Evolutionary conservation across 805 yeast genomes (phyloP).

Genomic region (Scheffersomyces lignosus): DNA sequence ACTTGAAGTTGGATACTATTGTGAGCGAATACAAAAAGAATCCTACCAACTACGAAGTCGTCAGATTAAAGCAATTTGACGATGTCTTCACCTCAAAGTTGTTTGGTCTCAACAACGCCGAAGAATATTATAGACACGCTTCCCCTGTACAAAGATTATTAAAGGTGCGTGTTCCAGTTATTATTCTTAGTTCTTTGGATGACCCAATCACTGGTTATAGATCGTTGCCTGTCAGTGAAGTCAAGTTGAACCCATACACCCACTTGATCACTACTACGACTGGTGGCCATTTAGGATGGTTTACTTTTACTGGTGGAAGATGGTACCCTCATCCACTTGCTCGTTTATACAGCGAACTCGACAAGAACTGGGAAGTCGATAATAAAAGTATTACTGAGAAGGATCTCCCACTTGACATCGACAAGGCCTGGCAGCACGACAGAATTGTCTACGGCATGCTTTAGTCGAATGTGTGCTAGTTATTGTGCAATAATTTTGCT

Average conservation of each 20-base stretch:
- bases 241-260: conserved; percentile 56
- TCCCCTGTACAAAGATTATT: conserved; percentile 58
- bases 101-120: conserved; percentile 62
- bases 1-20: conserved; percentile 20
- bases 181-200: conserved; percentile 61
- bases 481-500: no score
- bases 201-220: conserved; percentile 65
- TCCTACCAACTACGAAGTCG: conserved; percentile 32
- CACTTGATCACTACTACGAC: conserved; percentile 56
- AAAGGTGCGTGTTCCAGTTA: conserved; percentile 58
- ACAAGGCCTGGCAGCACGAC: conserved; percentile 35
- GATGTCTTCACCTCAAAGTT: conserved; percentile 57
- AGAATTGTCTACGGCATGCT: conserved; percentile 16
- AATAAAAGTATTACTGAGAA: conserved; percentile 8
- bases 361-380: conserved; percentile 24
- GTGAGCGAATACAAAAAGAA: conserved; percentile 26
- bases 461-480: no score
- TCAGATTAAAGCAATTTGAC: conserved; percentile 58
- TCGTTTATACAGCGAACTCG: conserved; percentile 32
- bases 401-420: conserved; percentile 28
- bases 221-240: conserved; percentile 52
- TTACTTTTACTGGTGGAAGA: conserved; percentile 27
- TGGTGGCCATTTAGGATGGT: conserved; percentile 73
- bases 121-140: conserved; percentile 64
- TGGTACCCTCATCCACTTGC: conserved; percentile 43